These are phyloP conservation scores for Colletotrichum cuscutae DNA, from an alignment of 2,329 filamentous ascomycete species.

Conservation along the genomic window DNA sequence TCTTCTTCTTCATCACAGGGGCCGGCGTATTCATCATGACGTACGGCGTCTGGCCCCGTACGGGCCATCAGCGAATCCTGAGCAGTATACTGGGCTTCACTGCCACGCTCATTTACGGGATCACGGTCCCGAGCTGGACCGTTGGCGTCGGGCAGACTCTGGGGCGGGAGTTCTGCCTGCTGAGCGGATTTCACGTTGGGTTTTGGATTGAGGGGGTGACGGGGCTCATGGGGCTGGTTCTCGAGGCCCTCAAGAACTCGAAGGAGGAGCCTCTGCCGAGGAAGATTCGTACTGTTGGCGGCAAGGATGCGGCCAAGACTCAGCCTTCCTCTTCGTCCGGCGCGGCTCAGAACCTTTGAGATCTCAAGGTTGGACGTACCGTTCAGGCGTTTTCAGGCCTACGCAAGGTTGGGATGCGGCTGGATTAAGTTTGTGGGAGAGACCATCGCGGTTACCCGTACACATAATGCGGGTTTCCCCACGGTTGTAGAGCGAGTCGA, in stretches of 20 bases:
- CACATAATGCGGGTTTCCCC: no score
- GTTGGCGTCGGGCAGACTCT: neutral
- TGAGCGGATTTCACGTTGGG: neutral
- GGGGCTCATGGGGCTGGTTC: neutral
- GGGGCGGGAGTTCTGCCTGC: neutral
- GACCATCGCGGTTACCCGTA: neutral
- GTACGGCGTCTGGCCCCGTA: neutral
- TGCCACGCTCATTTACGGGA: neutral
- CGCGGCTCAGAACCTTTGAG: neutral
- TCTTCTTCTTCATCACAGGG: neutral
- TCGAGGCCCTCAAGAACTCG: neutral
- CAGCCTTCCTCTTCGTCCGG: neutral
- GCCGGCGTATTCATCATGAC: neutral
- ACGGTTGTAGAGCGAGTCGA: no score
- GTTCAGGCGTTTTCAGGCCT: neutral
- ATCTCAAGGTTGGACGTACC: neutral
- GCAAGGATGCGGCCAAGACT: neutral
- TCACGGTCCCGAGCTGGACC: neutral
- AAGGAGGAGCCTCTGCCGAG: neutral
- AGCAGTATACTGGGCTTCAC: neutral
- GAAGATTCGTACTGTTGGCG: neutral
- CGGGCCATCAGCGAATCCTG: neutral
- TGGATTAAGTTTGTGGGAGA: neutral
- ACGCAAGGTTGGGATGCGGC: no score
- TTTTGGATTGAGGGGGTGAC: neutral